Evolutionary conservation across 2,329 filamentous ascomycete genomes (phyloP).

Genomic region (Talaromyces funiculosus): DNA sequence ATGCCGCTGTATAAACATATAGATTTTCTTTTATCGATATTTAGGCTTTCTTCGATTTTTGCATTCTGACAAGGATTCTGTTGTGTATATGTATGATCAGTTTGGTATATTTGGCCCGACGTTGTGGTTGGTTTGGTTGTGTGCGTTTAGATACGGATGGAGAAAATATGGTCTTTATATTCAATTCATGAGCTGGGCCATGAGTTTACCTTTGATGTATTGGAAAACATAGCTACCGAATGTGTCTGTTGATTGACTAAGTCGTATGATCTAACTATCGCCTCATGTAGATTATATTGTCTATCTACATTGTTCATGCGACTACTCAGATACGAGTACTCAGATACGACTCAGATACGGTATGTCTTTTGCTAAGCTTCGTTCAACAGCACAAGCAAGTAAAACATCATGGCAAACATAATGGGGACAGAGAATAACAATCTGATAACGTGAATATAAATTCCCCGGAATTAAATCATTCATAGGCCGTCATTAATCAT

Average conservation of each 20-base stretch:
- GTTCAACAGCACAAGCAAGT: neutral
- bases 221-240: neutral
- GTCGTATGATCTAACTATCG: neutral
- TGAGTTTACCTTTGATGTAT: neutral
- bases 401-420: neutral
- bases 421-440: neutral
- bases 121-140: neutral
- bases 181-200: neutral
- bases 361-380: neutral
- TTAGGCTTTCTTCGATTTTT: constrained; percentile 12
- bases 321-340: neutral
- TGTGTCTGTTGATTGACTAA: neutral
- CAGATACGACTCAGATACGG: too few species aligned
- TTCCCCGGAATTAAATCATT: neutral
- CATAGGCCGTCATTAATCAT: constrained; percentile 1
- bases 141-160: neutral
- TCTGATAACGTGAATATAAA: neutral
- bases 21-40: neutral
- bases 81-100: constrained; percentile 1
- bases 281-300: neutral
- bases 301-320: neutral
- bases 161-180: neutral
- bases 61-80: neutral
- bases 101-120: neutral
- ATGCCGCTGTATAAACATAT: constrained; percentile 72